Evolutionary conservation across 2,329 filamentous ascomycete genomes (phyloP), one percentile per base, ranked within the genome.

Genomic region (Sporothrix luriei): DNA sequence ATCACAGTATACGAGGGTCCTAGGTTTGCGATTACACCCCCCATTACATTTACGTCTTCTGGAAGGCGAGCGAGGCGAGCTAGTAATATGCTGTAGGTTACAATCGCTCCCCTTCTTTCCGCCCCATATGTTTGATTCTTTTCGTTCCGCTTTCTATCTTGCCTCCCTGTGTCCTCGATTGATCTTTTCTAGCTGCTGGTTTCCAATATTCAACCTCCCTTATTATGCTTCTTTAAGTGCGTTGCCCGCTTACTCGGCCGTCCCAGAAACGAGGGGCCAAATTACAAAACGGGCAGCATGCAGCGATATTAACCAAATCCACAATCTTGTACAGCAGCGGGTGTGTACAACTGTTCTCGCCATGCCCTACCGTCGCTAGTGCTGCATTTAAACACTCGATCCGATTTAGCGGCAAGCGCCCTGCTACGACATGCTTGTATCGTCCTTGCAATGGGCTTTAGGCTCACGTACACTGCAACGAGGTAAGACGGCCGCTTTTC

Each of bases 341-440:
- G 38, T 33, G n/a, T 48, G 65, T 29, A 6, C 57, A 26, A 33
- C 38, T 10, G 65, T 38, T n/a, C 65, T 54, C 51, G 65, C 38
- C 49, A 54, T 29, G 21, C 40, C 26, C 40, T 55, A 14, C 65
- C 40, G 46, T 21, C 38, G 51, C 38, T 67, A 67, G 65, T 57
- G 38, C 38, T 52, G 38, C 40, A 46, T 40, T 57, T 48, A 40
- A 29, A 29, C 52, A 52, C 43, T 19, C 38, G 38, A 21, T 19
- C 43, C 33, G 65, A 67, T 13, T 54, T 54, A 43, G 64, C 49
- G n/a, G n/a, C 49, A 40, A 5, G 21, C 52, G 40, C 38, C 21
- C 66, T 40, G 29, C 24, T 40, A 68, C 29, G 29, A 29, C 29
- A 29, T 29, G 29, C 29, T 59, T 68, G 66, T 68, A 11, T 68